Evolutionary conservation across 108 stramenopile genomes (phyloP), one percentile per base, ranked within the genome.

Genomic region (Discostella stelligeroides): DNA sequence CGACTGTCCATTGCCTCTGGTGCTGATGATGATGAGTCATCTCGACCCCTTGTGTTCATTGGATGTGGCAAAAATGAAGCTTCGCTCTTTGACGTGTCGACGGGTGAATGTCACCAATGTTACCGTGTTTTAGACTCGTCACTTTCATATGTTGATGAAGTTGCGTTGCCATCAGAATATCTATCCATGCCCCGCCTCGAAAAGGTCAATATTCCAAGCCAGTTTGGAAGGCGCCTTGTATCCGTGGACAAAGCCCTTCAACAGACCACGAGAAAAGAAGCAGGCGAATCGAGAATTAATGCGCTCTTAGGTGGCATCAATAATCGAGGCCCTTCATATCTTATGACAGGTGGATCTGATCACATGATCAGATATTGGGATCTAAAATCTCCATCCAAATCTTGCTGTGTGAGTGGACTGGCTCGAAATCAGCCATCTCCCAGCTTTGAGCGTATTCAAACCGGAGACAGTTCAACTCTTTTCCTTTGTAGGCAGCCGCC

Each of bases 301-400:
- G 83, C 89, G 17, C 77, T 97, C 73, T 86, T 91, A 43, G 94
- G 94, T 8, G 86, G 90, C 60, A 88, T 91, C 57, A 86, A 82
- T 25, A 74, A 70, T 12, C 67, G 68, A 49, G 84, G 86, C 43
- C 78, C 85, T 18, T 82, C 84, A 56, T 96, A 92, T 65, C 63
- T 98, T 23, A 76, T 97, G 45, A 97, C 98, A 45, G 96, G 97
- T 28, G 96, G 96, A 2, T 84, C 86, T 37, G 96, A 97, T 59
- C 56, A 83, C 15, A 73, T 80, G 42, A 89, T 98, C 37, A 67
- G 95, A 50, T 93, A 86, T 70, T 98, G 96, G 96, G 95, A 97
- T 67, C 90, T 96, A 57, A 66, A 76, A 0, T 66, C 82, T 2
- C 86, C 96, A 21, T 86, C 87, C 27, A 90, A 92, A 70, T 97